Base-by-base conservation (phyloP, 139 green algal species). In the Coelastrella sp. region DNA sequence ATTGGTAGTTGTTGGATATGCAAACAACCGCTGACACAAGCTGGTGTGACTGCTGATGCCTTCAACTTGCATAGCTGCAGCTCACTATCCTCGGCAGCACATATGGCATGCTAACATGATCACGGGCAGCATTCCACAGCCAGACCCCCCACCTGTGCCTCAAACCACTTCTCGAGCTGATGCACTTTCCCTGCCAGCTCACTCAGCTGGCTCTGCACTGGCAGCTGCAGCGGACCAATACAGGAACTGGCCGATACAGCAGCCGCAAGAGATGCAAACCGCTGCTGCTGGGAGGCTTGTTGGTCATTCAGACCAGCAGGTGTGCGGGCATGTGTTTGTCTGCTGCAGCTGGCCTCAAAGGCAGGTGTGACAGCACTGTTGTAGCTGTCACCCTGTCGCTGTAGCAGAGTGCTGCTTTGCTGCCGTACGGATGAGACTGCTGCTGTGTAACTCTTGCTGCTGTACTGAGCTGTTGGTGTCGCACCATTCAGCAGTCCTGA, bases 101-200 rank as follows among this genome's bases (percentile, higher is more conserved):
- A 49, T 1, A 49, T 49, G 35, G 35, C 35, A 49, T 49, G 35
- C 35, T 49, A 49, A 49, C 35, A 49, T 49, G 35, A 49, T 49
- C 35, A 49, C 35, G 35, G 35, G 35, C 35, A 49, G 35, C 35
- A 49, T 49, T 49, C 35, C 35, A 49, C 35, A 49, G 35, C 35
- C 35, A 49, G 3, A 49, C 19, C 8, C 6, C 82, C 17, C 85
- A 89, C 72, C 70, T 89, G 85, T 14, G 85, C 66, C 72, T 89
- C 85, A 72, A 89, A 89, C 72, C 70, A 89, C 19, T 59, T 72
- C 85, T 89, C 85, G 4, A 89, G 85, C 72, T 82, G 85, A 12
- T 27, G 8, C 20, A 90, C 59, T 24, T 90, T 90, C 59, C 22
- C 35, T 25, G 85, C 19, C 58, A 90, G 27, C 20, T 90, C 85